These are phyloP conservation scores for Zymoseptoria tritici DNA, from an alignment of 2,329 filamentous ascomycete genomes.

Conservation along the genomic window DNA sequence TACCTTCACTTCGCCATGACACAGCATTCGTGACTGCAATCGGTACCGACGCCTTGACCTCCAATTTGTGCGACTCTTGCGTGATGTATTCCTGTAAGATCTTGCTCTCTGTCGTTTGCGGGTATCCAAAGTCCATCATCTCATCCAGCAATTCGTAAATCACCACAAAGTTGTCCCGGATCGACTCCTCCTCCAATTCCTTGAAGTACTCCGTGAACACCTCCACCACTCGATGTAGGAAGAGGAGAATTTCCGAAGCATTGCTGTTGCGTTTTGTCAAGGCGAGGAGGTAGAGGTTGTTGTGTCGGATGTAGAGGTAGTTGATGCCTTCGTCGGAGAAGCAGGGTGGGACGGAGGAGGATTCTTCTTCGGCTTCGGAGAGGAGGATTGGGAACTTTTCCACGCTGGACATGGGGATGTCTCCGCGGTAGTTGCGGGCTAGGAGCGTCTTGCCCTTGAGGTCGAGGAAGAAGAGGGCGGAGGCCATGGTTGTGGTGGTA, in stretches of 20 bases:
- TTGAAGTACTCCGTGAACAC: slow-evolving; percentile 99
- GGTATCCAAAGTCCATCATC: slow-evolving; percentile 99
- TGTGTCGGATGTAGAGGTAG: slow-evolving; percentile 98
- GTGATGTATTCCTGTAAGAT: slow-evolving; percentile 96
- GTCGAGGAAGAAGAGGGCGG: slow-evolving; percentile 95
- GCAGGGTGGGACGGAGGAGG: slow-evolving; percentile 91
- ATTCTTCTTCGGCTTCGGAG: slow-evolving; percentile 98
- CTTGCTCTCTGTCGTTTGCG: slow-evolving; percentile 96
- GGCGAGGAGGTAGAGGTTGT: slow-evolving; percentile 96
- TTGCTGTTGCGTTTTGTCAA: slow-evolving; percentile 98
- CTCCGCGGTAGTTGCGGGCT: slow-evolving; percentile 95
- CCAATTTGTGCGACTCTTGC: slow-evolving; percentile 96
- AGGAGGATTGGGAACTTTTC: slow-evolving; percentile 95
- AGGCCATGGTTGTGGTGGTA: slow-evolving; percentile 63
- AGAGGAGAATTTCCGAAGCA: slow-evolving; percentile 94
- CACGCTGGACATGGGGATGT: slow-evolving; percentile 98
- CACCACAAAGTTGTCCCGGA: slow-evolving; percentile 97
- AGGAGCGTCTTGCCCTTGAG: slow-evolving; percentile 99
- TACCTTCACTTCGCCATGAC: slow-evolving; percentile 95
- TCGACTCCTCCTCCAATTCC: slow-evolving; percentile 95
- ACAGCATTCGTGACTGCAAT: slow-evolving; percentile 98
- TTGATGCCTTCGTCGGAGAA: slow-evolving; percentile 99
- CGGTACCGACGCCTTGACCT: slow-evolving; percentile 88
- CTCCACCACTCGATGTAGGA: slow-evolving; percentile 95
- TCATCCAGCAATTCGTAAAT: slow-evolving; percentile 98